Evolutionary conservation across 108 stramenopile genomes (phyloP).

Genomic region (Fistulifera pelliculosa): DNA sequence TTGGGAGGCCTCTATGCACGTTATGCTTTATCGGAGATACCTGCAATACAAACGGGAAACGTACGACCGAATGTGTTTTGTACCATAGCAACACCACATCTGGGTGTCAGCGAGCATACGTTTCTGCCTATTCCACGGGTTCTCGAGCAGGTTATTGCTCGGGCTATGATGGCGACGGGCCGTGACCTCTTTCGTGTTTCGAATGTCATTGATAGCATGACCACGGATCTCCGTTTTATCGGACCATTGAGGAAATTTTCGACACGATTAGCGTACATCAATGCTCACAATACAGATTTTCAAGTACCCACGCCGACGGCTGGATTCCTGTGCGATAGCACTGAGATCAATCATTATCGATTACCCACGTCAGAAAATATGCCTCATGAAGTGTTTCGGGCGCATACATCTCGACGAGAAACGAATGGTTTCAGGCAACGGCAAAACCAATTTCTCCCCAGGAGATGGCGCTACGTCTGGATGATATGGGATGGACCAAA

Average conservation of each 20-base stretch:
- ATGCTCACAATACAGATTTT: slow-evolving; percentile 74
- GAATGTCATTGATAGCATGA: slow-evolving; percentile 37
- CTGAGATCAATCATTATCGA: slow-evolving; percentile 39
- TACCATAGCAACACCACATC: slow-evolving; percentile 71
- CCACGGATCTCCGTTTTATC: slow-evolving; percentile 28
- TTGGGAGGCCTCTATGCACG: slow-evolving; percentile 74
- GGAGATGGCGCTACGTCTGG: slow-evolving; percentile 40
- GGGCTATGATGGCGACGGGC: slow-evolving; percentile 39
- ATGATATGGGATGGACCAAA: slow-evolving; percentile 77
- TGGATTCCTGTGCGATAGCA: slow-evolving; percentile 51
- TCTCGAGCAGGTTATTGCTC: slow-evolving; percentile 39
- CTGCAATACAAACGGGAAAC: slow-evolving; percentile 10
- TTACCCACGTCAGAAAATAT: slow-evolving; percentile 4
- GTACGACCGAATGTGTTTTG: slow-evolving; percentile 50
- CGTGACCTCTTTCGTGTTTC: slow-evolving; percentile 58
- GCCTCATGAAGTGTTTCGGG: slow-evolving; percentile 5
- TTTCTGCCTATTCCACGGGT: slow-evolving; percentile 52
- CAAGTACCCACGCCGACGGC: slow-evolving; percentile 73
- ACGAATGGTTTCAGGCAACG: not conserved
- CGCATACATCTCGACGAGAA: slow-evolving; percentile 3
- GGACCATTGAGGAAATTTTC: slow-evolving; percentile 52
- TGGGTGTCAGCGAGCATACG: slow-evolving; percentile 56
- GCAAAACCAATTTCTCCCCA: slow-evolving; percentile 1
- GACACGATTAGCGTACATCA: slow-evolving; percentile 73
- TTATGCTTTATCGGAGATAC: slow-evolving; percentile 47